Percentiles rank a stretch among this genome's conserved stretches.
These are phyloP conservation scores for Curvularia spicifera DNA, from an alignment of 2,329 filamentous ascomycete species.

Conservation along the genomic window DNA sequence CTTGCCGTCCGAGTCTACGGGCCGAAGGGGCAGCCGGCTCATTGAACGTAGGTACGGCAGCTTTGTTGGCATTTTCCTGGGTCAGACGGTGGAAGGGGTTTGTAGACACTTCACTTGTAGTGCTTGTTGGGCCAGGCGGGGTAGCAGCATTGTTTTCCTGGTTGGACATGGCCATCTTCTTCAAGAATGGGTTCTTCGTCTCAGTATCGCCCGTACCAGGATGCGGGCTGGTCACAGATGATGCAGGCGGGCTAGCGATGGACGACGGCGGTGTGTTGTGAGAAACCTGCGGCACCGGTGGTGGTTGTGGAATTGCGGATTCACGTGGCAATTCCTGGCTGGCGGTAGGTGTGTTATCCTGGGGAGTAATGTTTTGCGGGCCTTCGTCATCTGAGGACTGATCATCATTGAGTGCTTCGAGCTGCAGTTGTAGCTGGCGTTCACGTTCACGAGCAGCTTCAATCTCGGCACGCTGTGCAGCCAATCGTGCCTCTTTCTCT, in stretches of 20 bases:
- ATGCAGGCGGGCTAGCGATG: constrained; percentile 55
- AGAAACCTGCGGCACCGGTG: constrained; percentile 50
- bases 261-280: constrained; percentile 57
- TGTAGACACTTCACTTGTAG: constrained; percentile 65
- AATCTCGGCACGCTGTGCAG: constrained; percentile 86
- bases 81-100: constrained; percentile 95
- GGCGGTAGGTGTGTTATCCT: constrained; percentile 64
- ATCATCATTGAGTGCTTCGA: constrained; percentile 78
- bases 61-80: constrained; percentile 63
- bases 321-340: constrained; percentile 60
- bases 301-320: constrained; percentile 55
- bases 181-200: constrained; percentile 94
- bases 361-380: constrained; percentile 70
- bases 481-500: constrained; percentile 84
- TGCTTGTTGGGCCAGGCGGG: constrained; percentile 50
- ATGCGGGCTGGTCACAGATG: constrained; percentile 56
- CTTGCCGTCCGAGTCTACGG: constrained; percentile 63
- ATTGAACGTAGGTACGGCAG: constrained; percentile 49
- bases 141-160: constrained; percentile 54
- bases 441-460: constrained; percentile 91
- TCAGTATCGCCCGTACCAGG: constrained; percentile 68
- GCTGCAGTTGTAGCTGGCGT: constrained; percentile 84
- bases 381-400: constrained; percentile 75
- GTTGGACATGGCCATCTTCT: constrained; percentile 78
- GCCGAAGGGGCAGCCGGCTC: constrained; percentile 57